A percentile compares a stretch with the other conserved stretches of the same genome.
These are phyloP conservation scores for Carpinus fangiana DNA, from an alignment of 306 rosid species.

Conservation along the genomic window DNA sequence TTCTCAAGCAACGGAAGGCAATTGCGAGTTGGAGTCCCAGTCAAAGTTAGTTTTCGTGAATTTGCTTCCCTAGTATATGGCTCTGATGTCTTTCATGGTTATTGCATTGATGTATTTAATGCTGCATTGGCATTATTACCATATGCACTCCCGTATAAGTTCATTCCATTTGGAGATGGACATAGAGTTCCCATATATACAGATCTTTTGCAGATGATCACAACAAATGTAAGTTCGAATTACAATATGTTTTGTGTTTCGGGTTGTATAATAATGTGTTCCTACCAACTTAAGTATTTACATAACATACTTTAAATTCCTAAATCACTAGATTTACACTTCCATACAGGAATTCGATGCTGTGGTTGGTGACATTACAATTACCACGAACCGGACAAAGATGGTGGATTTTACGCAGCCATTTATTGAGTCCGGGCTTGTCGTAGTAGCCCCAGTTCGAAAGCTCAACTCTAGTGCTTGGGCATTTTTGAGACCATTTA, in stretches of 20 bases:
- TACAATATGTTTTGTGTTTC: background rate
- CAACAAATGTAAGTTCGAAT: constrained; percentile 30
- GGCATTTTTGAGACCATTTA: constrained; percentile 89
- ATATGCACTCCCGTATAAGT: constrained; percentile 29
- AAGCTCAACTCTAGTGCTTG: constrained; percentile 59
- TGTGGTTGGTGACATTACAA: constrained; percentile 86
- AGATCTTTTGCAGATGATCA: constrained; percentile 44
- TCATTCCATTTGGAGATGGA: constrained; percentile 38
- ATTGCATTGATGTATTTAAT: constrained; percentile 53
- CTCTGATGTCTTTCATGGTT: constrained; percentile 66
- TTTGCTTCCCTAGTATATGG: constrained; percentile 50
- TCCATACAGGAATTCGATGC: constrained; percentile 71
- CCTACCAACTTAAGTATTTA: too few relatives aligned
- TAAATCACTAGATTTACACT: constrained; percentile 25
- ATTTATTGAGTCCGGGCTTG: constrained; percentile 86
- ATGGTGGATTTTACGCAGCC: constrained; percentile 97
- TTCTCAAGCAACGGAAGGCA: constrained; percentile 81
- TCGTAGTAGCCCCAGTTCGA: constrained; percentile 73
- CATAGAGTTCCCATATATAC: constrained; percentile 6
- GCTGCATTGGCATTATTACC: constrained; percentile 33
- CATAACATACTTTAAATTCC: constrained; percentile 2
- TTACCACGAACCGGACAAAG: constrained; percentile 75
- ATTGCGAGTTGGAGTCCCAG: constrained; percentile 77
- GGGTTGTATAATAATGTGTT: background rate
- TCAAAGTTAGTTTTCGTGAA: constrained; percentile 54